Conservation (phyloP, 2,329 filamentous ascomycete species). For the Fragosphaeria purpurea region DNA sequence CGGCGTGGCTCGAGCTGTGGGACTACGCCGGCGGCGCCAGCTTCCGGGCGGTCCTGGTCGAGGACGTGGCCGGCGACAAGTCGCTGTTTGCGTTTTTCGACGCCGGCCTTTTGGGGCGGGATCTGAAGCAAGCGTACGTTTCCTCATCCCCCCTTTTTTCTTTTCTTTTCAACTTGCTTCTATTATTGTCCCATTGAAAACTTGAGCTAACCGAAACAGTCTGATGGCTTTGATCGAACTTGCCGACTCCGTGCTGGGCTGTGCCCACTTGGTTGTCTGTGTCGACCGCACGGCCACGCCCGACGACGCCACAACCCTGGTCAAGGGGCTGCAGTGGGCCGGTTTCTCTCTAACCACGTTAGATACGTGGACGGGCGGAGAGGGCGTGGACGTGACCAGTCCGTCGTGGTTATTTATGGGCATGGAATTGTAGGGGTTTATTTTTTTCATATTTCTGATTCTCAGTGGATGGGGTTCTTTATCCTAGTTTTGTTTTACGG, state of each 20-base stretch:
- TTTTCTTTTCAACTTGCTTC: not conserved
- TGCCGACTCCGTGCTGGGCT: constrained; percentile 65
- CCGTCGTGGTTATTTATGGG: constrained; percentile 75
- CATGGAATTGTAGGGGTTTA: constrained; percentile 60
- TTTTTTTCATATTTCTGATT: constrained; percentile 1
- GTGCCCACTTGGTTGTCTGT: constrained; percentile 69
- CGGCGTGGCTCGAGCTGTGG: constrained; percentile 67
- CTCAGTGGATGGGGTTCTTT: not conserved
- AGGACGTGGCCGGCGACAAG: constrained; percentile 47
- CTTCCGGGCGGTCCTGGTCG: constrained; percentile 77
- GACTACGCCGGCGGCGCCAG: constrained; percentile 76
- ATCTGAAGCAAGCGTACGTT: constrained; percentile 79
- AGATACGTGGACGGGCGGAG: constrained; percentile 58
- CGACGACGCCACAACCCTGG: constrained; percentile 54
- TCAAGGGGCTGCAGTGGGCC: constrained; percentile 84
- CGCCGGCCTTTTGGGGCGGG: constrained; percentile 54
- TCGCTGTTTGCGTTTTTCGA: constrained; percentile 73
- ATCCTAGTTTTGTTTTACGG: no score
- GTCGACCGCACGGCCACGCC: constrained; percentile 61
- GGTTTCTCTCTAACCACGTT: constrained; percentile 78
- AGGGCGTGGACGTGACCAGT: constrained; percentile 43
- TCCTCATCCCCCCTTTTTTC: not conserved
- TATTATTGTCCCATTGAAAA: no score
- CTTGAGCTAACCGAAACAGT: constrained; percentile 29
- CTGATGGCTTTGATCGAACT: constrained; percentile 87